Conservation (phyloP, 768 basidiomycete genomes). For the Mycena pura region DNA sequence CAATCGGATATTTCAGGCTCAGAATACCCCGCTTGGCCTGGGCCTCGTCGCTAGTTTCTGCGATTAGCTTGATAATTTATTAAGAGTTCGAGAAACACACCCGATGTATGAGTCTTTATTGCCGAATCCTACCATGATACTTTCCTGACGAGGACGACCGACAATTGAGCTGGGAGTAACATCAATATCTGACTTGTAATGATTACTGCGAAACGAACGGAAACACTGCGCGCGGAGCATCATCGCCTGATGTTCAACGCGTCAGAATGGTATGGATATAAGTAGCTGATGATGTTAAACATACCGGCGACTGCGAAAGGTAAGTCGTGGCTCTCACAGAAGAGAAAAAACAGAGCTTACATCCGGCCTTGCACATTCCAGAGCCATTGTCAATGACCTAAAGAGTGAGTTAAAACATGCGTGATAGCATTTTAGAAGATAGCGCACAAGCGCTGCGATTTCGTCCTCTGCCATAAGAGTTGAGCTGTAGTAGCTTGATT, state of each 20-base stretch:
- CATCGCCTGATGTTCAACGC: conserved; percentile 54
- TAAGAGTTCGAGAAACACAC: conserved; percentile 37
- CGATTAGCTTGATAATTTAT: conserved; percentile 13
- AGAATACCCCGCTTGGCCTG: conserved; percentile 79
- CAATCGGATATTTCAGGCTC: conserved; percentile 64
- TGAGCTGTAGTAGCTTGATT: conserved; percentile 5
- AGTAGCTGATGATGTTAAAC: not conserved
- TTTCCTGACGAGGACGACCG: conserved; percentile 74
- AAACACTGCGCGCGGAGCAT: conserved; percentile 73
- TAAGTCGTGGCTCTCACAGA: not conserved
- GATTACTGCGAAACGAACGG: conserved; percentile 53
- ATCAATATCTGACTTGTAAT: not conserved
- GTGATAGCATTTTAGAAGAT: not conserved
- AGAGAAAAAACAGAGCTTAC: conserved; percentile 43
- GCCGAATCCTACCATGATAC: conserved; percentile 81
- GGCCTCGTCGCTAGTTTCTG: conserved; percentile 62
- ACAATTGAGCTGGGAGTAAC: conserved; percentile 65
- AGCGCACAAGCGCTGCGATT: conserved; percentile 62
- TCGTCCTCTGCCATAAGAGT: conserved; percentile 61
- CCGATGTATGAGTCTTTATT: conserved; percentile 81
- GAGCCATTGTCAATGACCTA: conserved; percentile 67
- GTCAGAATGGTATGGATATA: not conserved
- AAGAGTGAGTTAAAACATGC: not conserved
- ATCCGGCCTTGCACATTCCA: conserved; percentile 89
- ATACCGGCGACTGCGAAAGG: conserved; percentile 13